A percentile compares a stretch with the other conserved stretches of the same genome.
Evolutionary conservation across 306 rosid genomes (phyloP).

Genomic region (Ochetophila trinervis): DNA sequence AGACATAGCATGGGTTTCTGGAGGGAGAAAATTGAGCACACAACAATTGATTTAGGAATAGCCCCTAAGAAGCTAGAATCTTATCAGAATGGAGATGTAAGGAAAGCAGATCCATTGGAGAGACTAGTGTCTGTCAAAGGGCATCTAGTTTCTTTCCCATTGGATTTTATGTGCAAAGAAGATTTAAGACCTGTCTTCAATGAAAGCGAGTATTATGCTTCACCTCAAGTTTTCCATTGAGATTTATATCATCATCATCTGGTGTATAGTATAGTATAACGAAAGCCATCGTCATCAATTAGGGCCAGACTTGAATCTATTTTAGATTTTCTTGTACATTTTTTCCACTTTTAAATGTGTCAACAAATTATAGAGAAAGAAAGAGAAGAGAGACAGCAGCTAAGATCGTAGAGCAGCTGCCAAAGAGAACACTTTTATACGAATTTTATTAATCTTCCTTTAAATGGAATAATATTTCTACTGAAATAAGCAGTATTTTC

Average conservation of each 20-base stretch:
- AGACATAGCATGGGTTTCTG: conserved; percentile 63
- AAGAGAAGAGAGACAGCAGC: too few relatives aligned
- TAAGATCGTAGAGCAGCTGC: too few relatives aligned
- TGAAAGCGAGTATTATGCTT: conserved; percentile 88
- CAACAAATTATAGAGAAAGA: not conserved
- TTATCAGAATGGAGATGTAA: conserved; percentile 50
- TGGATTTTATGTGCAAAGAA: conserved; percentile 89
- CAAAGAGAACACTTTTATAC: too few relatives aligned
- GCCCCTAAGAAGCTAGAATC: conserved; percentile 64
- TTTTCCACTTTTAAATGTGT: not conserved
- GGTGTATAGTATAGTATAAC: not conserved
- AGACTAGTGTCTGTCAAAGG: conserved; percentile 71
- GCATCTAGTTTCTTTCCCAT: conserved; percentile 88
- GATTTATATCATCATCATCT: not conserved
- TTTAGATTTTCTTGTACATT: not conserved
- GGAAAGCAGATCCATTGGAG: conserved; percentile 52
- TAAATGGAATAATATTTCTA: too few relatives aligned
- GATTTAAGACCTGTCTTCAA: conserved; percentile 90
- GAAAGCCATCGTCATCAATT: fast-evolving
- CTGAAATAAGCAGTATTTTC: too few relatives aligned
- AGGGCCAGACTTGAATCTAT: not conserved
- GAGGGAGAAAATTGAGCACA: conserved; percentile 76
- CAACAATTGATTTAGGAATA: conserved; percentile 88
- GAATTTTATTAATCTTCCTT: too few relatives aligned
- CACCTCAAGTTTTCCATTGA: conserved; percentile 84